phyloP scores from a whole-genome alignment of 805 yeast species.

The Kuraishia capsulata region DNA sequence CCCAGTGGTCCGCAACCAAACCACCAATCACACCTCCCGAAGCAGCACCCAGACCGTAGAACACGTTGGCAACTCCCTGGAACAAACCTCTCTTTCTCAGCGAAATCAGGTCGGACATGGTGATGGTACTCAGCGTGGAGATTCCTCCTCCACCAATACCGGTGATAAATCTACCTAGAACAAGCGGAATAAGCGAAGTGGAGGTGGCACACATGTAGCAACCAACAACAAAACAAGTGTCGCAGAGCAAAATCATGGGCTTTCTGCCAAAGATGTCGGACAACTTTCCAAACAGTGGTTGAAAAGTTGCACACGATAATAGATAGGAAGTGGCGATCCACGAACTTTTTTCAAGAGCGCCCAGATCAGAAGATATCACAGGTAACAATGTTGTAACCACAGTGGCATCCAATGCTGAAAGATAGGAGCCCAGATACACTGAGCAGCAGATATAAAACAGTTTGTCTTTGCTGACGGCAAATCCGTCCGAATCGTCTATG shows the following conservation, averaged over 20 bases:
- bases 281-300: conserved; percentile 45
- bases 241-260: conserved; percentile 23
- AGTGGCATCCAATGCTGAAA: conserved; percentile 45
- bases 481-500: background rate
- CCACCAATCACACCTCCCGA: conserved; percentile 65
- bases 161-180: conserved; percentile 58
- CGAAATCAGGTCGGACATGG: conserved; percentile 70
- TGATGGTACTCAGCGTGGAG: conserved; percentile 63
- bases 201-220: conserved; percentile 32
- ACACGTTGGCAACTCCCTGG: conserved; percentile 76
- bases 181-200: conserved; percentile 30
- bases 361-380: conserved; percentile 40
- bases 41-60: conserved; percentile 70
- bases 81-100: conserved; percentile 69
- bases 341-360: conserved; percentile 30
- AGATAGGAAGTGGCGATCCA: conserved; percentile 35
- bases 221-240: conserved; percentile 26
- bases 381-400: conserved; percentile 44
- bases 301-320: conserved; percentile 38
- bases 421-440: conserved; percentile 5
- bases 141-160: conserved; percentile 91
- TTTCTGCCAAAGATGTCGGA: conserved; percentile 48
- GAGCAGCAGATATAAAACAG: conserved; percentile 2
- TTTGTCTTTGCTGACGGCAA: conserved; percentile 1
- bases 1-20: conserved; percentile 35